Percentiles rank a stretch among this genome's conserved stretches.
Evolutionary conservation across 2,329 filamentous ascomycete genomes (phyloP).

Genomic region (Endothia cerciana): DNA sequence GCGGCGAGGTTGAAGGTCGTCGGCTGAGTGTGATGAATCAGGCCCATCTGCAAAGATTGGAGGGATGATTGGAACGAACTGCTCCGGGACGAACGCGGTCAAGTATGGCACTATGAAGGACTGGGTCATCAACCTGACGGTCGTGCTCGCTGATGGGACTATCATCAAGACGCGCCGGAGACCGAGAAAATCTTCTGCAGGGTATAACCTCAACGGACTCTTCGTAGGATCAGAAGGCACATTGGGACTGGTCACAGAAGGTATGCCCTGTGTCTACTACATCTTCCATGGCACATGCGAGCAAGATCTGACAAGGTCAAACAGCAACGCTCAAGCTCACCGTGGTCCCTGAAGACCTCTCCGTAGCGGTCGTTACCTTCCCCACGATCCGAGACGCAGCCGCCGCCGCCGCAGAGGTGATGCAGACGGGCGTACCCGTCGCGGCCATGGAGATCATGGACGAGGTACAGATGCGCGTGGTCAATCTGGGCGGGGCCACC

Average conservation of each 20-base stretch:
- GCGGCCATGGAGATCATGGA: constrained; percentile 86
- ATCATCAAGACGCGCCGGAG: constrained; percentile 78
- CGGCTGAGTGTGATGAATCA: constrained; percentile 28
- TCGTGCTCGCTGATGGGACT: constrained; percentile 77
- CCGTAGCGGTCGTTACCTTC: constrained; percentile 80
- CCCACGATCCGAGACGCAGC: constrained; percentile 77
- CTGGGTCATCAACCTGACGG: constrained; percentile 76
- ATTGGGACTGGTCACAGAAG: constrained; percentile 78
- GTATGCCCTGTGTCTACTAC: constrained; percentile 35
- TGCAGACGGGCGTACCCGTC: constrained; percentile 73
- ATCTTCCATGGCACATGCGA: background rate
- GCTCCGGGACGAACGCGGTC: constrained; percentile 78
- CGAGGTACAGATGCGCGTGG: constrained; percentile 82
- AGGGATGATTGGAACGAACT: constrained; percentile 82
- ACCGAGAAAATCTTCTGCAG: constrained; percentile 80
- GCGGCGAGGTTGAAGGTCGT: background rate
- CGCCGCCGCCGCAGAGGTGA: constrained; percentile 73
- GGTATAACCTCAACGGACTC: constrained; percentile 79
- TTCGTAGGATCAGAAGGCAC: constrained; percentile 86
- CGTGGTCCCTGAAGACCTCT: constrained; percentile 74
- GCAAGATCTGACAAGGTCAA: background rate
- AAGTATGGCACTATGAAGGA: constrained; percentile 87
- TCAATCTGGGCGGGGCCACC: constrained; percentile 75
- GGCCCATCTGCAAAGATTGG: constrained; percentile 74
- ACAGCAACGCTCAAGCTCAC: constrained; percentile 76